phyloP scores from a whole-genome alignment of 164 flowering plant species.

The Malania oleifera region DNA sequence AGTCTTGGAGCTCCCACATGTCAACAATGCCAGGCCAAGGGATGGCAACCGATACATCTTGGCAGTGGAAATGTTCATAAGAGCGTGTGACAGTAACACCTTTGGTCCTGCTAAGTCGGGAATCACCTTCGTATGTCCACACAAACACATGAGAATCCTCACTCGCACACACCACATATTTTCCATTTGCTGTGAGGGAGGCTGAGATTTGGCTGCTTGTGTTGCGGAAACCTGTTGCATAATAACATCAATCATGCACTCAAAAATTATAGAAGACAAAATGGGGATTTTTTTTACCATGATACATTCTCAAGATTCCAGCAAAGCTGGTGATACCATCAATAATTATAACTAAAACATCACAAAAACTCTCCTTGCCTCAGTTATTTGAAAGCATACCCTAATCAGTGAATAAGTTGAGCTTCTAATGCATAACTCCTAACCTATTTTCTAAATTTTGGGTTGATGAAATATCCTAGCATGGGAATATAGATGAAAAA shows the following conservation, averaged over 20 bases:
- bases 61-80: slow-evolving; percentile 86
- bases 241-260: slow-evolving; percentile 16
- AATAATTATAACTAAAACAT: no score
- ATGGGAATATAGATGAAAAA: no score
- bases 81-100: slow-evolving; percentile 64
- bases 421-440: no score
- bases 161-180: slow-evolving; percentile 84
- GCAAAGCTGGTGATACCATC: no score
- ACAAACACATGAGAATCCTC: slow-evolving; percentile 91
- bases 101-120: slow-evolving; percentile 72
- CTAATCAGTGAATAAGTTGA: no score
- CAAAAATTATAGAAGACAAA: no score
- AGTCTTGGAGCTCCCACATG: slow-evolving; percentile 31
- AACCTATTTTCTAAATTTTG: no score
- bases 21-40: slow-evolving; percentile 85
- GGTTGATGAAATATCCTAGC: no score
- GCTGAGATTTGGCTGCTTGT: slow-evolving; percentile 94
- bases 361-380: no score
- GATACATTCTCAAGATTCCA: no score
- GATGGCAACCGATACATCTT: slow-evolving; percentile 84
- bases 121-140: slow-evolving; percentile 80
- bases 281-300: no score
- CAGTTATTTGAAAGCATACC: no score
- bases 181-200: slow-evolving; percentile 72
- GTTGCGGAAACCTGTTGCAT: slow-evolving; percentile 78